Evolutionary conservation across 2,329 filamentous ascomycete genomes (phyloP).

Genomic region (Teratosphaeria destructans): DNA sequence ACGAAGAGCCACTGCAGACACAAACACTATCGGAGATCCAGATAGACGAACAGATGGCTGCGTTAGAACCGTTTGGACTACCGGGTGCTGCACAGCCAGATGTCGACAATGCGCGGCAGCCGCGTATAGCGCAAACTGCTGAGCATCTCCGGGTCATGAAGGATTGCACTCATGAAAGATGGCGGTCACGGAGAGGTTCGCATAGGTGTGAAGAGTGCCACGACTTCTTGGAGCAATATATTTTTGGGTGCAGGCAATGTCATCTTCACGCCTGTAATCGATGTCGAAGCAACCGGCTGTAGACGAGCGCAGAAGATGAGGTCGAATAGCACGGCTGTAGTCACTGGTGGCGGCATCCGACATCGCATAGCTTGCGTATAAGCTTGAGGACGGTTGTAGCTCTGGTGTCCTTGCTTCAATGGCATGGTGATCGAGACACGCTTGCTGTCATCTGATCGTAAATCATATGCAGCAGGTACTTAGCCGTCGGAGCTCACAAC

Average conservation of each 20-base stretch:
- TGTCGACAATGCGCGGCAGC: conserved; percentile 20
- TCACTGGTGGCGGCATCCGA: background rate
- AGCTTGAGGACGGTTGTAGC: background rate
- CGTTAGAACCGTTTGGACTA: background rate
- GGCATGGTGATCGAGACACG: background rate
- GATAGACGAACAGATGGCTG: background rate
- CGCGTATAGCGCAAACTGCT: conserved; percentile 13
- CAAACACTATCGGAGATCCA: background rate
- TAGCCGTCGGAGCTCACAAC: background rate
- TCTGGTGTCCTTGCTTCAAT: background rate
- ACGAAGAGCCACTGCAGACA: background rate
- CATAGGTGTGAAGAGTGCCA: conserved; percentile 37
- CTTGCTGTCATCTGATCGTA: background rate
- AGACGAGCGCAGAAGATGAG: background rate
- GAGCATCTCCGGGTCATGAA: conserved; percentile 30
- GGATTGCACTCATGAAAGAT: conserved; percentile 30
- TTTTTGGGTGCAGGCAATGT: conserved; percentile 34
- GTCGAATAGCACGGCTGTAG: background rate
- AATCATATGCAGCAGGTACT: background rate
- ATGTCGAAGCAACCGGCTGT: conserved; percentile 37
- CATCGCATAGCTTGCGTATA: background rate
- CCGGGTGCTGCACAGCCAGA: background rate
- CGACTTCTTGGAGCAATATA: conserved; percentile 30
- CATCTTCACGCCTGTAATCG: conserved; percentile 35
- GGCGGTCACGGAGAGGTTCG: conserved; percentile 26